A percentile compares a stretch with the other conserved stretches of the same genome.
Conservation (phyloP, 2,329 filamentous ascomycete genomes). For the Cladophialophora immunda region DNA sequence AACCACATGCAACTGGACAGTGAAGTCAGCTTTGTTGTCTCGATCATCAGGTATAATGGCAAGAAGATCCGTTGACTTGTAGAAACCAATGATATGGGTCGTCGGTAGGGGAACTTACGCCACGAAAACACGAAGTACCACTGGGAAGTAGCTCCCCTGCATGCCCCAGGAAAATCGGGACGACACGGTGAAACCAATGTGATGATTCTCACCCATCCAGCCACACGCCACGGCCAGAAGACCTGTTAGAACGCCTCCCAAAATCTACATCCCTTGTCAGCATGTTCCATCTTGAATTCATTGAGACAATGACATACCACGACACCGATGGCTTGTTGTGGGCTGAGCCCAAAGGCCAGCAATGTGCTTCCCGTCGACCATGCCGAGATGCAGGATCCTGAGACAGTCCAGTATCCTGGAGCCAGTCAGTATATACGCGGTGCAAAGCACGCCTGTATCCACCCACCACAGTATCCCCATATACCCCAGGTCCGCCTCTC, state of each 20-base stretch:
- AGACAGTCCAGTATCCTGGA: slow-evolving; percentile 45
- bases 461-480: slow-evolving; percentile 41
- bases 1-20: slow-evolving; percentile 27
- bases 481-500: slow-evolving; percentile 43
- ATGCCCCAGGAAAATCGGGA: slow-evolving; percentile 43
- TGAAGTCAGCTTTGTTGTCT: slow-evolving; percentile 10
- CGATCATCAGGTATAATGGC: neutral
- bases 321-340: slow-evolving; percentile 41
- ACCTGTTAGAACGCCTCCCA: slow-evolving; percentile 40
- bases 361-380: slow-evolving; percentile 45
- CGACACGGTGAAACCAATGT: slow-evolving; percentile 44
- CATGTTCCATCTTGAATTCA: neutral
- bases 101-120: slow-evolving; percentile 14
- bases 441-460: neutral
- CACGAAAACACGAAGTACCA: slow-evolving; percentile 38
- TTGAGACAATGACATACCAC: slow-evolving; percentile 35
- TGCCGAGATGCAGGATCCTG: slow-evolving; percentile 43
- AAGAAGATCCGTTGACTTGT: neutral
- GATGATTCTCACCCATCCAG: slow-evolving; percentile 43
- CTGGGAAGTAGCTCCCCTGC: slow-evolving; percentile 41
- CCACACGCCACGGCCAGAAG: slow-evolving; percentile 42
- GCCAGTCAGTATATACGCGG: slow-evolving; percentile 14
- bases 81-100: neutral
- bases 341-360: slow-evolving; percentile 42
- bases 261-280: slow-evolving; percentile 28